Base-by-base conservation (phyloP, 2,329 filamentous ascomycete species). In the Paecilomyces niveus region DNA sequence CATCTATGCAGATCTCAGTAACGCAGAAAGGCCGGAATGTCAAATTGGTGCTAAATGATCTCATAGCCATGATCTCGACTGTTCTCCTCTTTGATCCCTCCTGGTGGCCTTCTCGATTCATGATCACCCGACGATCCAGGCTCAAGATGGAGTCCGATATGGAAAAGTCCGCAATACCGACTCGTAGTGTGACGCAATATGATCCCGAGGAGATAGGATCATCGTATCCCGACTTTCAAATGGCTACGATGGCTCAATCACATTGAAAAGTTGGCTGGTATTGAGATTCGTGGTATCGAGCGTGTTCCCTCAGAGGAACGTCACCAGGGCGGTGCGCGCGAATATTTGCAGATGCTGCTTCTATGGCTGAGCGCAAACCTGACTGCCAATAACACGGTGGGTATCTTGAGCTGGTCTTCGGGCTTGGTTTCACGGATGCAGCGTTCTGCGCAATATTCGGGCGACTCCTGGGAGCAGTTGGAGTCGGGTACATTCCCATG, bases 301-400 rank as follows among this genome's bases (percentile, higher is more conserved):
- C 60, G 60, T 15, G 60, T 62, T 15, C 54, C 60, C 9, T 35
- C 54, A 31, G 52, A 56, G 21, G 60, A 62, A 45, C 60, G 60
- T 11, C 58, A 60, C 33, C 50, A 52, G 49, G 56, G 51, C 8
- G 53, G 54, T 10, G 10, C 13, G 10, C 33, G 24, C 24, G 60
- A 57, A 10, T 64, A 63, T 45, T 53, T 66, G 35, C 66, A 69
- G 54, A 71, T 70, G 60, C 60, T 67, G 50, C 59, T 66, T 35
- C 59, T 76, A 54, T 76, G 73, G 73, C 72, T 75, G 53, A 74
- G 72, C 45, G 74, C 74, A 65, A 70, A 72, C 18, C 67, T 76
- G 61, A 69, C 71, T 1, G 68, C 71, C 0, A 77, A 75, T 59
- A 78, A 78, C 55, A 70, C 78, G 26, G 68, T 75, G 7, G 76